These are phyloP conservation scores for Calonectria leucothoes DNA, from an alignment of 2,329 filamentous ascomycete genomes.

Conservation along the genomic window DNA sequence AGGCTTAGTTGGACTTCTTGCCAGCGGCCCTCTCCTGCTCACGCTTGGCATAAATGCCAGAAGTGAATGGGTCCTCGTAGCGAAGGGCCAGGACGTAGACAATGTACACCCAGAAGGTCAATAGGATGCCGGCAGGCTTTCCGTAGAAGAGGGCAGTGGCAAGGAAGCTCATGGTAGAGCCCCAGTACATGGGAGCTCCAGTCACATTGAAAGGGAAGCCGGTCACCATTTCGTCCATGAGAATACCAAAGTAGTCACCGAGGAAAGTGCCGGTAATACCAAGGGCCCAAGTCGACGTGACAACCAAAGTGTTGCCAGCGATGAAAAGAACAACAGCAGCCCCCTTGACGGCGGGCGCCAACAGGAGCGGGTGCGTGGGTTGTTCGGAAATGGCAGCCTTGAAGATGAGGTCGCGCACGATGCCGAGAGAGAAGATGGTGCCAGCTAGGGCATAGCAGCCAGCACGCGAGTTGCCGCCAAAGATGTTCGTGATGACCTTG, in stretches of 20 bases:
- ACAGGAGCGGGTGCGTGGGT: slow-evolving; percentile 81
- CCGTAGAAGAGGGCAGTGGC: slow-evolving; percentile 87
- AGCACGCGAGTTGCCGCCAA: slow-evolving; percentile 78
- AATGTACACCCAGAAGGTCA: slow-evolving; percentile 79
- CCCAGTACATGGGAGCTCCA: slow-evolving; percentile 95
- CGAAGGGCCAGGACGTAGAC: slow-evolving; percentile 84
- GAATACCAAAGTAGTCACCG: slow-evolving; percentile 98
- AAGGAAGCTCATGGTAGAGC: slow-evolving; percentile 91
- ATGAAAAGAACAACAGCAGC: slow-evolving; percentile 78
- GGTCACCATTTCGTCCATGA: slow-evolving; percentile 95
- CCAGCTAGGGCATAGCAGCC: slow-evolving; percentile 92
- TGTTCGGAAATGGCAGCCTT: slow-evolving; percentile 82
- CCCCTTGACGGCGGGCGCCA: slow-evolving; percentile 66
- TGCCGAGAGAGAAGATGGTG: slow-evolving; percentile 91
- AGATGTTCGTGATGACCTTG: slow-evolving; percentile 88
- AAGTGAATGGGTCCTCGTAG: slow-evolving; percentile 96
- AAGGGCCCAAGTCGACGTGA: slow-evolving; percentile 90
- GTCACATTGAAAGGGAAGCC: slow-evolving; percentile 96
- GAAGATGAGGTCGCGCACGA: slow-evolving; percentile 89
- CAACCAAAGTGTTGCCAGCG: slow-evolving; percentile 83
- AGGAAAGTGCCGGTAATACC: slow-evolving; percentile 96
- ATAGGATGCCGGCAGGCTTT: slow-evolving; percentile 84
- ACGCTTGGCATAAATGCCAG: slow-evolving; percentile 90
- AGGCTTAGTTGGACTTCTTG: slow-evolving; percentile 64
- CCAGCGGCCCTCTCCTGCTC: slow-evolving; percentile 67